These are phyloP conservation scores for Populus hybrid DNA, from an alignment of 441 rosid species.

Conservation along the genomic window DNA sequence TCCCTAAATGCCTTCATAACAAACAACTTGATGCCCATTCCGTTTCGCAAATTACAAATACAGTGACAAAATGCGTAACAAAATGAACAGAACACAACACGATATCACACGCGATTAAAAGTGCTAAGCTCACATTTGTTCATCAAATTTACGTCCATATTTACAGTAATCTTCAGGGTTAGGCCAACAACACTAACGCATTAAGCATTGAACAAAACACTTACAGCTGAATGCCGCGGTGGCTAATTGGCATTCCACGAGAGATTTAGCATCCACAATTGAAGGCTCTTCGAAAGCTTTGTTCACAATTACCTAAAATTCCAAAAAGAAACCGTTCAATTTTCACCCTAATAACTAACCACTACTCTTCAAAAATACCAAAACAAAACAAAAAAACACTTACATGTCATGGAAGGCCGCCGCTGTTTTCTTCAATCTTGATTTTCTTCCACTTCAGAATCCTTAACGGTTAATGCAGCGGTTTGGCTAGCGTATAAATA, in stretches of 20 bases:
- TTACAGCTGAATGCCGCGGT: slow-evolving; percentile 58
- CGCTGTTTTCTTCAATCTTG: slow-evolving; percentile 53
- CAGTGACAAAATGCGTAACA: background rate
- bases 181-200: background rate
- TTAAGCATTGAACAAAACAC: slow-evolving; percentile 16
- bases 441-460: slow-evolving; percentile 58
- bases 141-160: background rate
- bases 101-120: background rate
- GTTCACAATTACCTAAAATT: slow-evolving; percentile 60
- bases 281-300: slow-evolving; percentile 61
- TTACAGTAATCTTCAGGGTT: background rate
- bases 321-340: slow-evolving; percentile 9
- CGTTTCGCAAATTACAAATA: background rate
- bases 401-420: slow-evolving; percentile 54
- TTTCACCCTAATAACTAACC: background rate
- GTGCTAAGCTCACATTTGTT: background rate
- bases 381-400: slow-evolving; percentile 1
- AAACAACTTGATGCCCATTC: background rate
- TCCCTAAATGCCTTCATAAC: background rate
- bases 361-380: background rate
- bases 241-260: slow-evolving; percentile 81
- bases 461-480: slow-evolving; percentile 53
- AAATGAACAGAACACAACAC: background rate
- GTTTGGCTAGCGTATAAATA: slow-evolving; percentile 63
- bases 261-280: slow-evolving; percentile 44